Conservation (phyloP, 306 rosid genomes). For the Casuarina equisetifolia region DNA sequence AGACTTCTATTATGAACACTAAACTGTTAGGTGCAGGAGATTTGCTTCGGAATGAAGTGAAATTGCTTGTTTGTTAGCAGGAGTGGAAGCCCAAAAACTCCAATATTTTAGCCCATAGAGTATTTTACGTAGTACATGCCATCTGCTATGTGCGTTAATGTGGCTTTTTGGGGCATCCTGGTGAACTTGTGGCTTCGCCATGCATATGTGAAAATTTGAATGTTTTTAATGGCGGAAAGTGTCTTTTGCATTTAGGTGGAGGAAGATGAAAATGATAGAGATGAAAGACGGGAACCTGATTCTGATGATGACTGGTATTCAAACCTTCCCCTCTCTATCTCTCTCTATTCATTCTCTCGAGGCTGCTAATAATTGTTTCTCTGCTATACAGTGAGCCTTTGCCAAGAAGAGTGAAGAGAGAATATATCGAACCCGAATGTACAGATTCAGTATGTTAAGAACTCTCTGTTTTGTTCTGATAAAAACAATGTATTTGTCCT, state of each 20-base stretch:
- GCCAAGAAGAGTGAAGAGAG: conserved; percentile 40
- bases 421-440: conserved; percentile 32
- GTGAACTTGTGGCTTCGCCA: not conserved
- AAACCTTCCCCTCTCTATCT: not conserved
- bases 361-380: conserved; percentile 25
- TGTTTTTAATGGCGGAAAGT: not conserved
- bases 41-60: not conserved
- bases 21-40: not conserved
- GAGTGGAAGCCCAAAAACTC: not conserved
- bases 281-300: conserved; percentile 44
- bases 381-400: conserved; percentile 33
- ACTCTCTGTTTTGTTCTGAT: conserved; percentile 10
- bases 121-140: not conserved
- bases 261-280: conserved; percentile 39
- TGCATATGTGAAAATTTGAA: not conserved
- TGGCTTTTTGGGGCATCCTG: not conserved
- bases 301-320: conserved; percentile 41
- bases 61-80: not conserved
- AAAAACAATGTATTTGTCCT: not conserved
- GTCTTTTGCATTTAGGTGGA: conserved; percentile 33
- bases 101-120: not conserved
- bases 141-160: not conserved
- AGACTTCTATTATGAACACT: conserved; percentile 1
- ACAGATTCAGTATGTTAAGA: conserved; percentile 37
- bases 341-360: conserved; percentile 4